Base-by-base conservation (phyloP, 305 asterid genomes). In the Vinca major region DNA sequence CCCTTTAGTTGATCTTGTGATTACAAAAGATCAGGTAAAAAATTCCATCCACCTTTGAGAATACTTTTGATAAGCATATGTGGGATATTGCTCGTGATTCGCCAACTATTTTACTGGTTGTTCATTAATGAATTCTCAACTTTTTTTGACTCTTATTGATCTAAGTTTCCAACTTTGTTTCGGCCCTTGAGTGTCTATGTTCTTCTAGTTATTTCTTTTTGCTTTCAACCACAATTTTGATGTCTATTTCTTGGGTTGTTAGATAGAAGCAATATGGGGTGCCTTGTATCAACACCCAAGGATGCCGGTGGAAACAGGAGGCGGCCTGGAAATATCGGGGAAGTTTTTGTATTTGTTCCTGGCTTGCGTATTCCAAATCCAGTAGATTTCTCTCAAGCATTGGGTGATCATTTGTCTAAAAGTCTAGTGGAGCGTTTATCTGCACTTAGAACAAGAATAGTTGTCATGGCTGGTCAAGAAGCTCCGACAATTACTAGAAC, bases 391-490 rank as follows among this genome's bases (percentile, higher is more conserved):
- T 81, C 87, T 20, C 83, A 74, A 62, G 76, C 91, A 5, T 77
- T 89, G n/a, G 90, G 87, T 50, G 88, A 82, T 67, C 79, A 72
- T 60, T 74, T 91, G 57, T 79, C 84, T 40, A 89, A 79, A 77
- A 83, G 80, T 81, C 80, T 89, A 76, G 85, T 85, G 64, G 99
- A 94, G 77, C 91, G 89, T 51, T 89, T 94, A 56, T 89, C 97
- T 41, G 97, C 98, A 74, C 95, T 94, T 75, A 88, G 99, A 75
- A 89, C 97, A 37, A 83, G 98, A 75, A 84, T 91, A 72, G 97
- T 91, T 74, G 98, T 86, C 55, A 88, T 94, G 97, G 97, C 96
- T 13, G 94, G 82, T 40, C 98, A 91, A 85, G 99, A 91, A 88
- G 99, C 84, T 75, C 96, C 95, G 0, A 83, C 92, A 20, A 86